Conservation (phyloP, 2,329 filamentous ascomycete species). For the Teratosphaeria epicoccoides region DNA sequence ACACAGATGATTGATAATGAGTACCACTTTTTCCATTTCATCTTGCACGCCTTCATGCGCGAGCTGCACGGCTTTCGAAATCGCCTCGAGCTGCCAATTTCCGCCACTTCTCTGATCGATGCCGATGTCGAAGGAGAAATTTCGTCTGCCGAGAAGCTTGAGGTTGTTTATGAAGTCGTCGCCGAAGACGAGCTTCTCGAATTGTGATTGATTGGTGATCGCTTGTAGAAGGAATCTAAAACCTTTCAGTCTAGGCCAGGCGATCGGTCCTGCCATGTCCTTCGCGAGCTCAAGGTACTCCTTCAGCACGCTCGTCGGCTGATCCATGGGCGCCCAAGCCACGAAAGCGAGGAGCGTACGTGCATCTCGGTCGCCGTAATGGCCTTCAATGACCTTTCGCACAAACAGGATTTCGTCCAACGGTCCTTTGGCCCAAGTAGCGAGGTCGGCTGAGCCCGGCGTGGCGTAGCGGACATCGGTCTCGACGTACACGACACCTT, state of each 20-base stretch:
- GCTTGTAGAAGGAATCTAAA: slow-evolving; percentile 72
- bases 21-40: slow-evolving; percentile 46
- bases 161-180: slow-evolving; percentile 40
- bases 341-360: slow-evolving; percentile 58
- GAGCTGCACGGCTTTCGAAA: slow-evolving; percentile 26
- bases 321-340: slow-evolving; percentile 75
- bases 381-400: slow-evolving; percentile 53
- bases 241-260: slow-evolving; percentile 61
- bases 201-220: slow-evolving; percentile 26
- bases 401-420: slow-evolving; percentile 64
- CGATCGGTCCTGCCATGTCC: slow-evolving; percentile 47
- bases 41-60: slow-evolving; percentile 53
- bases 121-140: slow-evolving; percentile 68
- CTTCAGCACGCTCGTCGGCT: slow-evolving; percentile 49
- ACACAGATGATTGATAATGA: slow-evolving; percentile 78
- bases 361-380: slow-evolving; percentile 33
- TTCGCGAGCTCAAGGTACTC: slow-evolving; percentile 55
- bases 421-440: slow-evolving; percentile 54
- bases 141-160: slow-evolving; percentile 45
- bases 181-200: slow-evolving; percentile 27
- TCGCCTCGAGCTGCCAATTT: slow-evolving; percentile 43
- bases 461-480: slow-evolving; percentile 51
- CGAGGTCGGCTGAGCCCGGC: slow-evolving; percentile 14
- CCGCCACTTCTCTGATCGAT: slow-evolving; percentile 73
- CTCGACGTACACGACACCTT: slow-evolving; percentile 73